These are phyloP conservation scores for Nothophytophthora sp. DNA, from an alignment of 352 stramenopile species.

Conservation along the genomic window DNA sequence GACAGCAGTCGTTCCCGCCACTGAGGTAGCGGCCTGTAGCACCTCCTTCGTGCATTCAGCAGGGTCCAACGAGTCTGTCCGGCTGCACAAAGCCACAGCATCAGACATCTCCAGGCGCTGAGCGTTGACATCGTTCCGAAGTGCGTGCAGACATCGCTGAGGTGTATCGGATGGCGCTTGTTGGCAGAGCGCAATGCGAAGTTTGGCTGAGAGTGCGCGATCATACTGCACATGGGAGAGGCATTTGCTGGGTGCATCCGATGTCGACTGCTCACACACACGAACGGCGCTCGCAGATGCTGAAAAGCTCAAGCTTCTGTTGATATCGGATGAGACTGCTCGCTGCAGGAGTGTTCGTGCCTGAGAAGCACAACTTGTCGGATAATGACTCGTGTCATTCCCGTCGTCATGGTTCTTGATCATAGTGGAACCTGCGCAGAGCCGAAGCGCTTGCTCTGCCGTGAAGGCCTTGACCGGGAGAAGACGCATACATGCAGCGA, in stretches of 20 bases:
- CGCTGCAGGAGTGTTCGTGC: conserved; percentile 19
- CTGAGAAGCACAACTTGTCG: conserved; percentile 21
- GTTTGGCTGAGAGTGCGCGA: conserved; percentile 13
- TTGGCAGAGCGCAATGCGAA: conserved; percentile 29
- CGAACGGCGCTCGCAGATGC: conserved; percentile 21
- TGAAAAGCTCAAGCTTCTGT: conserved; percentile 9
- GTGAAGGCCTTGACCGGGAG: conserved; percentile 22
- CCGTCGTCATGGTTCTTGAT: neutral
- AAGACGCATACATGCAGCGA: conserved; percentile 30
- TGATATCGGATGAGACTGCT: neutral
- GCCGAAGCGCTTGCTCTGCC: conserved; percentile 13
- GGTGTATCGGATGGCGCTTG: conserved; percentile 19
- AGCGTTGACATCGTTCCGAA: conserved; percentile 29
- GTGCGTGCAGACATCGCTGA: conserved; percentile 22
- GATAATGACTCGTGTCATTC: conserved; percentile 4
- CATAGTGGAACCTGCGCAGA: conserved; percentile 31
- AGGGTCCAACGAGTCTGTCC: conserved; percentile 18
- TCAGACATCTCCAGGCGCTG: conserved; percentile 23
- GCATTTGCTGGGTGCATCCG: conserved; percentile 34
- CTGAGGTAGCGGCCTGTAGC: conserved; percentile 1
- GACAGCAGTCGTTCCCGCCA: conserved; percentile 4
- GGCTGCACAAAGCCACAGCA: conserved; percentile 20
- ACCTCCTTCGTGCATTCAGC: conserved; percentile 29
- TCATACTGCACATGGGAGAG: conserved; percentile 29
- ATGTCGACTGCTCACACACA: conserved; percentile 32